A percentile compares a stretch with the other conserved stretches of the same genome.
Evolutionary conservation across 1,139 yeast species (phyloP).

Genomic region (Torulaspora pretoriensis): DNA sequence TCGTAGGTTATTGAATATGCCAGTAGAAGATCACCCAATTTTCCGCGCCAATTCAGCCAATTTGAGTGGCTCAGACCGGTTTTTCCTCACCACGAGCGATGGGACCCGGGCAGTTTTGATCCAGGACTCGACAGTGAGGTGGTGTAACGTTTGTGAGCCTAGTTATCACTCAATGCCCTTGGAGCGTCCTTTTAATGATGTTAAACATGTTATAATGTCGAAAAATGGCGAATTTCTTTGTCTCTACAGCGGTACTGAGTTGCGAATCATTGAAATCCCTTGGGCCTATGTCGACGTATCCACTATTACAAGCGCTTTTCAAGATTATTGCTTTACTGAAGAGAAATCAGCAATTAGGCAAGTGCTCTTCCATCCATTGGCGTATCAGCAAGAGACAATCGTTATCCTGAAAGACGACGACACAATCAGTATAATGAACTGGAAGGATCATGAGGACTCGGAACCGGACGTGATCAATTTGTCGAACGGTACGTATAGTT

Average conservation of each 20-base stretch:
- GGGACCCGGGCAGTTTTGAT: constrained; percentile 14
- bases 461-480: constrained; percentile 23
- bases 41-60: constrained; percentile 7
- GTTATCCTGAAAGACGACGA: constrained; percentile 41
- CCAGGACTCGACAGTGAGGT: constrained; percentile 22
- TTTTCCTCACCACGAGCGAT: constrained; percentile 18
- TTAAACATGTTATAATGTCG: constrained; percentile 37
- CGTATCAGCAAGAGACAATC: constrained; percentile 41
- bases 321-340: constrained; percentile 14
- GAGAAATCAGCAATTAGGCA: constrained; percentile 23
- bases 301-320: constrained; percentile 23
- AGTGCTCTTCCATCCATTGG: constrained; percentile 45
- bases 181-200: constrained; percentile 34
- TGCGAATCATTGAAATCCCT: constrained; percentile 37
- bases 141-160: constrained; percentile 24
- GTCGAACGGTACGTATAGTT: constrained; percentile 23
- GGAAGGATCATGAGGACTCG: constrained; percentile 27
- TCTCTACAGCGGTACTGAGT: constrained; percentile 37
- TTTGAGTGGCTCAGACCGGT: constrained; percentile 9
- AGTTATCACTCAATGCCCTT: constrained; percentile 24
- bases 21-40: constrained; percentile 13
- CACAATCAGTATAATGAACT: constrained; percentile 38
- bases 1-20: constrained; percentile 1
- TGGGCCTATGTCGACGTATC: constrained; percentile 22
- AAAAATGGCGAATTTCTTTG: constrained; percentile 43